Evolutionary conservation across 768 basidiomycete genomes (phyloP).

Genomic region (Trametes maxima): DNA sequence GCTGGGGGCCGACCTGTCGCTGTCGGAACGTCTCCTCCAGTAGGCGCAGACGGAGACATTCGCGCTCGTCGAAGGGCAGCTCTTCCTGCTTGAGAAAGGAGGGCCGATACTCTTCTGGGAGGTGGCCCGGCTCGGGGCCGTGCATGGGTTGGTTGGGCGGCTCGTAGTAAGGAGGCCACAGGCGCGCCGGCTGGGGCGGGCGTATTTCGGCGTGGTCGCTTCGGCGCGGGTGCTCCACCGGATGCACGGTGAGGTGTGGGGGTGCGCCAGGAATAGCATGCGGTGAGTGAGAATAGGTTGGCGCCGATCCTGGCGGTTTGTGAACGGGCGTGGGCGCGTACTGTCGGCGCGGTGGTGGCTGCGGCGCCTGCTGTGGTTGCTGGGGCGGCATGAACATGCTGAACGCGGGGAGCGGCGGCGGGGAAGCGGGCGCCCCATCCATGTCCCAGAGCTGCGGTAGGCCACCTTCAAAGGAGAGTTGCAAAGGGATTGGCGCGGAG

Average conservation of each 20-base stretch:
- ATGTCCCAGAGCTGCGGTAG: conserved; percentile 22
- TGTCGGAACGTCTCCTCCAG: conserved; percentile 19
- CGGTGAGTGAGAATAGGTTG: neutral
- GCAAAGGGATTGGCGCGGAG: neutral
- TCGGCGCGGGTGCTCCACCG: neutral
- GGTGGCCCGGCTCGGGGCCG: neutral
- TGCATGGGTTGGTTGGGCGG: neutral
- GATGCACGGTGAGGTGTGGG: neutral
- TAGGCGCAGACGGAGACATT: conserved; percentile 21
- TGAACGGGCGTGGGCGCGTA: conserved; percentile 2
- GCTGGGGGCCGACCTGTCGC: neutral
- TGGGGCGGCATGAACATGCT: conserved; percentile 10
- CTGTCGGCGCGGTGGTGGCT: neutral
- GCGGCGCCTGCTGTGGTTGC: neutral
- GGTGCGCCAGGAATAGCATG: neutral
- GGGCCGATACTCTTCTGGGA: conserved; percentile 13
- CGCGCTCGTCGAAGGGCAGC: conserved; percentile 5
- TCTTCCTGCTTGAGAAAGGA: conserved; percentile 16
- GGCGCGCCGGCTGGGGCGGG: neutral
- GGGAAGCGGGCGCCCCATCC: conserved; percentile 22
- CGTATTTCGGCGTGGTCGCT: neutral
- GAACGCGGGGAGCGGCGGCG: conserved; percentile 17
- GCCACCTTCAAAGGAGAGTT: conserved; percentile 15
- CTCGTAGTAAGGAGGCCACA: neutral
- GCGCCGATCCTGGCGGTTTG: conserved; percentile 3